Evolutionary conservation across 73 alveolate species (phyloP), one percentile per base, ranked within the genome.

Genomic region (Paramecium bursaria): DNA sequence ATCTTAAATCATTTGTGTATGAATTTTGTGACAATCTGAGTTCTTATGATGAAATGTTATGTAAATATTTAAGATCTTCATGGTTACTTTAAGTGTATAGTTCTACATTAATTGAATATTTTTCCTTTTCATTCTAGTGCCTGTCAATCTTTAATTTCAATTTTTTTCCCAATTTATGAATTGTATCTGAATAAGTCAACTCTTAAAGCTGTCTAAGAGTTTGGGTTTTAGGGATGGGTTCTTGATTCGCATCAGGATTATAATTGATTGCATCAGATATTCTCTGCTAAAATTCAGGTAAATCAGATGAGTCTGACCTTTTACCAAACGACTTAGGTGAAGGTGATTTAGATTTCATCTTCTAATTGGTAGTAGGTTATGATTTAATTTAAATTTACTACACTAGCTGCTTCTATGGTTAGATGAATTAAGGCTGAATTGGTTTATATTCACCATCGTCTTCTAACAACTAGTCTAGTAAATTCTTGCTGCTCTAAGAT

Each of bases 171-270:
- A 67, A 25, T n/a, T 67, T 67, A 15, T 5, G 10, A 2, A 67
- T 33, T 67, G 19, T 31, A 39, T 67, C 82, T 39, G 60, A 29
- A 42, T 39, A 67, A 1, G 14, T 15, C 6, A 67, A 47, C 10
- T 53, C 60, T 67, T 67, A 42, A 9, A 67, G 19, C 35, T 42
- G n/a, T n/a, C n/a, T n/a, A n/a, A n/a, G n/a, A n/a, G n/a, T n/a
- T n/a, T n/a, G n/a, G n/a, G n/a, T n/a, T n/a, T n/a, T n/a, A n/a
- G n/a, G n/a, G n/a, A n/a, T n/a, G n/a, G n/a, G 44, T 39, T 21
- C 31, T 67, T 67, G 60, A 0, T 67, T 35, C 6, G 26, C 82
- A 67, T 67, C 82, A 15, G 82, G 82, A 67, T 67, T 42, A 67
- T 67, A 67, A 2, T 39, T 7, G 21, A 67, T 67, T 21, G 82